Evolutionary conservation across 768 basidiomycete genomes (phyloP), one percentile per base, ranked within the genome.

Genomic region (Suillus ampliporus): DNA sequence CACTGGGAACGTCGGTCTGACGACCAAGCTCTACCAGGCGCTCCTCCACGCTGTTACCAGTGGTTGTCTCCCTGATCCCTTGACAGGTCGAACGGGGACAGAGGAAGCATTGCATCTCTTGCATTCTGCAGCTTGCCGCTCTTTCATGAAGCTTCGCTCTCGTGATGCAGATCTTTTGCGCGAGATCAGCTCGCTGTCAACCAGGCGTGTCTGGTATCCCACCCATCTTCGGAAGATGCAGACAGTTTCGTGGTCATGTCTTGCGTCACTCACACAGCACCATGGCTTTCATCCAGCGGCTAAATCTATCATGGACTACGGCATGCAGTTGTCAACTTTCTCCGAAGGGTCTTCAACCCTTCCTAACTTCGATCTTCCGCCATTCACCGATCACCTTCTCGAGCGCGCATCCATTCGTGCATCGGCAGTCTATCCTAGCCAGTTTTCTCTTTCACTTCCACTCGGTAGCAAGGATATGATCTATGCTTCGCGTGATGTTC

Each of bases 31-130:
- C 8, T 82, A 75, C 59, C 73, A 72, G 44, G 71, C 77, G 2
- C 81, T 82, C 57, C 72, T 86, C 15, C 84, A 86, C 48, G 80
- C 80, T 23, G 61, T 83, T 6, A 84, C 78, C 2, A 78, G 79
- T 19, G 58, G 52, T 5, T 76, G 76, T 52, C 68, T 79, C 11
- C 71, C 74, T 8, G 84, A 85, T 68, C 80, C 82, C 1, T 69
- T 85, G 26, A 82, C 79, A 0, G 65, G 67, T n/a, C 77, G 78
- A 11, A 80, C 79, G 0, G 84, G 84, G 5, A 77, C 78, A 1
- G 77, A 82, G 46, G 77, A 84, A 50, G 83, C 83, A 1, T 65
- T 84, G 14, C 65, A 72, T 54, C 67, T 78, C 46, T 68, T 86
- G 23, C 63, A 62, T 8, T 81, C 80, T 1, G 77, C 80, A 3